Evolutionary conservation across 192 early-diverging fungal species (phyloP).

Genomic region (Jimgerdemannia flammicorona): DNA sequence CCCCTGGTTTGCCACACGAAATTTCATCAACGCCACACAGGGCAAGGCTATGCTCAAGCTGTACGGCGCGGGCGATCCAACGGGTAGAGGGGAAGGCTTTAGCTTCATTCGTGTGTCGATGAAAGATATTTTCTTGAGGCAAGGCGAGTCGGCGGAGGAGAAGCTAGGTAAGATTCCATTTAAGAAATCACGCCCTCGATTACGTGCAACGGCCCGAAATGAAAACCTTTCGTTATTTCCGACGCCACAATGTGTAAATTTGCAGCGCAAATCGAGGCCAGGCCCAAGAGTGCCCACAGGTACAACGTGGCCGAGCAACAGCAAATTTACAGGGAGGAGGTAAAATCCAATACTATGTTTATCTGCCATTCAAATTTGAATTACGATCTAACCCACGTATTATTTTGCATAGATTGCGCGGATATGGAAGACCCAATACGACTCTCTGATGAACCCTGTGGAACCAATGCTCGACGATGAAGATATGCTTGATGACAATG

Average conservation of each 20-base stretch:
- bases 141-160: conserved; percentile 81
- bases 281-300: conserved; percentile 78
- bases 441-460: conserved; percentile 52
- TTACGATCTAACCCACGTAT: background rate
- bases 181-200: background rate
- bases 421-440: conserved; percentile 90
- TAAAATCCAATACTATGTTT: conserved; percentile 10
- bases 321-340: conserved; percentile 89
- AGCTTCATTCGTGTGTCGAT: conserved; percentile 96
- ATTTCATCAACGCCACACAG: conserved; percentile 90
- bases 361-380: background rate
- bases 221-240: too few species aligned
- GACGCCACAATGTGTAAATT: background rate
- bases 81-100: conserved; percentile 92
- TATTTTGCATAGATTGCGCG: conserved; percentile 60
- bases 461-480: conserved; percentile 50
- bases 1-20: conserved; percentile 92
- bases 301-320: conserved; percentile 94
- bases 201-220: too few species aligned
- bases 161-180: conserved; percentile 46
- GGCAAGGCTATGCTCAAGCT: conserved; percentile 96
- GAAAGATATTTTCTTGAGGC: conserved; percentile 94
- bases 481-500: conserved; percentile 47
- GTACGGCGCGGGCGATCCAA: conserved; percentile 95
- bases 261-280: conserved; percentile 70